Base-by-base conservation (phyloP, 1,284 basidiomycete genomes). In the Kwoniella shivajii region DNA sequence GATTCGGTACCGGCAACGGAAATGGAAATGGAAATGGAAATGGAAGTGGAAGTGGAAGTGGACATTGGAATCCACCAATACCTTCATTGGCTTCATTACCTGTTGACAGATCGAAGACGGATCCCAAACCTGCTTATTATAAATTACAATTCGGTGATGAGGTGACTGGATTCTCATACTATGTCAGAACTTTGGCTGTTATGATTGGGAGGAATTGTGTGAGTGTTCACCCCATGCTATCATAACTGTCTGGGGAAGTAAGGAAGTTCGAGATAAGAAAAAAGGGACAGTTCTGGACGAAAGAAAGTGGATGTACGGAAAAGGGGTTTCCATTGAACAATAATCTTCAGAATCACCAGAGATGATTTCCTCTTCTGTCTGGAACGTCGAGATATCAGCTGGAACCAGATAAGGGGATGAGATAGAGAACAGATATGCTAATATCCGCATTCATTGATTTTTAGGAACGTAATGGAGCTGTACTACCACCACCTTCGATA, bases 81-180 rank as follows among this genome's bases (percentile, higher is more conserved):
- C 73, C 74, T 13, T 71, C 68, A 27, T 51, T 76, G 30, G 71
- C 71, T 4, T 67, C 73, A 9, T 58, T 78, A n/a, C 77, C 77
- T 1, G 74, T 78, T 29, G 76, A 78, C 57, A 56, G 59, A 58
- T 68, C 65, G 22, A 75, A 76, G 58, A 78, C 75, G 6, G 76
- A 77, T 52, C 77, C 77, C 14, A 76, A 73, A 46, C 73, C 75
- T 6, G 77, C 77, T 6, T 78, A 73, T 57, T 78, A 78, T 68
- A 78, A 78, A 66, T 66, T 78, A 6, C 77, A 78, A 56, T 78
- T 78, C 52, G 73, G 72, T 24, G 73, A 73, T 58, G 71, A 78
- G 50, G 60, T 71, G 16, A 76, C 75, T n/a, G 77, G 76, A 1
- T 78, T 78, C 65, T 67, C 69, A 9, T 78, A 78, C 58, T 78